These are phyloP conservation scores for Geranium incanum DNA, from an alignment of 441 rosid species.

Conservation along the genomic window DNA sequence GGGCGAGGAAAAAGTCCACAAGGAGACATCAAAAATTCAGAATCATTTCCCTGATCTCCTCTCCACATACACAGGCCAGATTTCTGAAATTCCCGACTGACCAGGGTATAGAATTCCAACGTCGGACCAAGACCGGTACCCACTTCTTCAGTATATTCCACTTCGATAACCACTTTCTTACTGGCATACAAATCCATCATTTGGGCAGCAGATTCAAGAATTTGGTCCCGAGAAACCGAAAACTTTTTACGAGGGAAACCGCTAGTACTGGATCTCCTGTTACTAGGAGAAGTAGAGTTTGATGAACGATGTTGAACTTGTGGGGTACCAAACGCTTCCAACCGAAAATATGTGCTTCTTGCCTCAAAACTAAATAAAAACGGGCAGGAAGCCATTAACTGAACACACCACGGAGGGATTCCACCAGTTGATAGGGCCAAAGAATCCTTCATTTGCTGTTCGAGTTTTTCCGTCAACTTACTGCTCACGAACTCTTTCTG, in stretches of 20 bases:
- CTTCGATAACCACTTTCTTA: slow-evolving; percentile 66
- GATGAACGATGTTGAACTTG: slow-evolving; percentile 32
- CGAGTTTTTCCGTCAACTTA: slow-evolving; percentile 90
- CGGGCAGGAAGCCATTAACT: slow-evolving; percentile 78
- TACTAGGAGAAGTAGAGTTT: slow-evolving; percentile 39
- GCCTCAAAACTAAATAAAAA: slow-evolving; percentile 88
- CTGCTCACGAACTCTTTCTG: slow-evolving; percentile 67
- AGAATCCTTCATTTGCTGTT: slow-evolving; percentile 83
- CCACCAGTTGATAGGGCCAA: slow-evolving; percentile 64
- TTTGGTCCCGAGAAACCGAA: slow-evolving; percentile 56
- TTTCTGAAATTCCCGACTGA: slow-evolving; percentile 84
- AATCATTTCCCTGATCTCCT: slow-evolving; percentile 42
- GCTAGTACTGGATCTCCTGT: slow-evolving; percentile 41
- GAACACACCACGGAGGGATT: slow-evolving; percentile 83
- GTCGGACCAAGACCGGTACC: slow-evolving; percentile 99
- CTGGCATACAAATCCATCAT: slow-evolving; percentile 71
- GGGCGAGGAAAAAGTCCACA: slow-evolving; percentile 86
- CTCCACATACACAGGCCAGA: slow-evolving; percentile 87
- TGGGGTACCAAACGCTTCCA: slow-evolving; percentile 68
- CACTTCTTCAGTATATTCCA: slow-evolving; percentile 86
- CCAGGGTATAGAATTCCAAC: slow-evolving; percentile 85
- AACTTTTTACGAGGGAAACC: slow-evolving; percentile 66
- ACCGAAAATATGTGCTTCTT: slow-evolving; percentile 63
- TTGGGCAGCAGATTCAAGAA: slow-evolving; percentile 75
- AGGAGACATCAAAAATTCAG: slow-evolving; percentile 32